phyloP scores from a whole-genome alignment of 192 early-diverging fungal genomes.

The Coemansia sp. region DNA sequence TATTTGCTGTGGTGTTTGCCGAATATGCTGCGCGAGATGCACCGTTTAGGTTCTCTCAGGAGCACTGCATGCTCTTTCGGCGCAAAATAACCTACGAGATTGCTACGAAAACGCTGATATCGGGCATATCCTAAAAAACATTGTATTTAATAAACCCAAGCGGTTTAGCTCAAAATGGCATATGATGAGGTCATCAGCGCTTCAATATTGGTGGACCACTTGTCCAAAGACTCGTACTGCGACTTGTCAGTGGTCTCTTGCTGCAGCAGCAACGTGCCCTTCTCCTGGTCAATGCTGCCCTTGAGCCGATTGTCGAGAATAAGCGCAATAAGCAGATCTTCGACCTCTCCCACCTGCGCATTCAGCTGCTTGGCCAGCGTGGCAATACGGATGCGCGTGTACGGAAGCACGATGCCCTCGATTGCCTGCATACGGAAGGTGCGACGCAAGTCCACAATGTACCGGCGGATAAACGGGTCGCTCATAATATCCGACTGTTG shows the following conservation, averaged over 20 bases:
- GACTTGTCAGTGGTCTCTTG: conserved; percentile 32
- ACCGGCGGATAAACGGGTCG: conserved; percentile 85
- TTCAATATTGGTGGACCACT: conserved; percentile 33
- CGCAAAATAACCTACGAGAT: conserved; percentile 78
- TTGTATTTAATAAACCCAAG: background rate
- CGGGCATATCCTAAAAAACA: conserved; percentile 4
- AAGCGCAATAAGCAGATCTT: conserved; percentile 80
- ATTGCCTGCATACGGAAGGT: conserved; percentile 93
- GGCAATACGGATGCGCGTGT: conserved; percentile 84
- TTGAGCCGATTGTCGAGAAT: conserved; percentile 86
- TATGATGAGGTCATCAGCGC: conserved; percentile 19
- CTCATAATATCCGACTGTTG: conserved; percentile 74
- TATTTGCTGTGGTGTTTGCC: conserved; percentile 87
- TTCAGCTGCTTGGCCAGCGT: conserved; percentile 82
- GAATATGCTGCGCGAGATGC: conserved; percentile 65
- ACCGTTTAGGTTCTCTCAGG: conserved; percentile 69
- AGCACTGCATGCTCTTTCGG: conserved; percentile 69
- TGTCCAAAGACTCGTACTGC: conserved; percentile 38
- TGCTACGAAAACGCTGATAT: conserved; percentile 38
- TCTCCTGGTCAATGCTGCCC: conserved; percentile 89
- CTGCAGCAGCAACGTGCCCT: conserved; percentile 35
- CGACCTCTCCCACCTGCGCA: conserved; percentile 72
- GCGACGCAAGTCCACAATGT: conserved; percentile 89
- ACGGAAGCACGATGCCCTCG: conserved; percentile 80
- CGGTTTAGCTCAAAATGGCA: conserved; percentile 6